Percentiles rank a stretch among this genome's conserved stretches.
Conservation (phyloP, 495 filamentous ascomycete species). For the Penicillium flavigenum region DNA sequence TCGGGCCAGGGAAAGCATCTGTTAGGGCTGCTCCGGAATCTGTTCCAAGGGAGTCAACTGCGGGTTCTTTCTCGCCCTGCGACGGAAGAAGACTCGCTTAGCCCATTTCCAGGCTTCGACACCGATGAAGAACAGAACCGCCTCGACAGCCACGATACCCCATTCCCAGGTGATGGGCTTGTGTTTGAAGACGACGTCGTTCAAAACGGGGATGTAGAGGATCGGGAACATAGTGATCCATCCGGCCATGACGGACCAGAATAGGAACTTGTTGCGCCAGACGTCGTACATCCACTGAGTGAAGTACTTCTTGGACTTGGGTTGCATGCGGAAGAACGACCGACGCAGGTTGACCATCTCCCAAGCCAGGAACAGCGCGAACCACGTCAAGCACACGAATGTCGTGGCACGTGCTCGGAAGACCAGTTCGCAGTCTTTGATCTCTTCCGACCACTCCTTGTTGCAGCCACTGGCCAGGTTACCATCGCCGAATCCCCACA, state of each 20-base stretch:
- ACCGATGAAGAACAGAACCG: constrained; percentile 57
- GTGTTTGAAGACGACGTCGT: constrained; percentile 65
- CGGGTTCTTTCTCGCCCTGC: constrained; percentile 10
- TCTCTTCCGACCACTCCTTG: constrained; percentile 37
- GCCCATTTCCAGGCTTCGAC: constrained; percentile 63
- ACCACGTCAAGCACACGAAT: constrained; percentile 64
- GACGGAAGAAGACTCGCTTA: constrained; percentile 50
- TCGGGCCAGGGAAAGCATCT: constrained; percentile 25
- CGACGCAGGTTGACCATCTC: constrained; percentile 63
- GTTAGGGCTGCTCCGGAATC: constrained; percentile 18
- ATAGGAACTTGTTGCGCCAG: constrained; percentile 68
- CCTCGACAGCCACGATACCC: constrained; percentile 55
- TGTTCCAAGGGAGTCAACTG: not conserved
- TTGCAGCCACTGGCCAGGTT: constrained; percentile 59
- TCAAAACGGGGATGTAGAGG: constrained; percentile 66
- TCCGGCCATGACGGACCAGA: constrained; percentile 62
- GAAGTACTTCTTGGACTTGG: constrained; percentile 45
- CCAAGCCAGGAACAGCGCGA: constrained; percentile 64
- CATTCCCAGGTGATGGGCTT: constrained; percentile 66
- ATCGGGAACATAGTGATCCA: constrained; percentile 66
- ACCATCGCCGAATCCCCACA: constrained; percentile 59
- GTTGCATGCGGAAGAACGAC: constrained; percentile 63
- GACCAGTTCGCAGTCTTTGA: constrained; percentile 51
- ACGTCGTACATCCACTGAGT: constrained; percentile 56
- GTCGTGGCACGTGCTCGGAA: constrained; percentile 64